Conservation (phyloP, 2,329 filamentous ascomycete species). For the Fusarium zealandicum region DNA sequence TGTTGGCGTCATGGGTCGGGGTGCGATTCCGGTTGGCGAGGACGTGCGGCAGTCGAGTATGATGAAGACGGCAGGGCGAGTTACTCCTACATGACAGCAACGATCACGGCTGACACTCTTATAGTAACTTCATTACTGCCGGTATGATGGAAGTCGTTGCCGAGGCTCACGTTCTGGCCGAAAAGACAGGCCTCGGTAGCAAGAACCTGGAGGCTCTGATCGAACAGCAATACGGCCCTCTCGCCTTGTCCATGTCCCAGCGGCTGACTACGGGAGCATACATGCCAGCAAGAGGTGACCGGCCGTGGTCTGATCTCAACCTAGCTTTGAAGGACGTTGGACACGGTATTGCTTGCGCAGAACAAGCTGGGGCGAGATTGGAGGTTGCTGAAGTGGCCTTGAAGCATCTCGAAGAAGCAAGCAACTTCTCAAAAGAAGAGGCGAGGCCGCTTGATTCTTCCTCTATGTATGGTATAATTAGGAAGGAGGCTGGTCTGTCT, state of each 20-base stretch:
- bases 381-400: slow-evolving; percentile 53
- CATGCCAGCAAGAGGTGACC: slow-evolving; percentile 43
- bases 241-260: slow-evolving; percentile 49
- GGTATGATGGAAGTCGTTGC: slow-evolving; percentile 58
- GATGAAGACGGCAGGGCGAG: slow-evolving; percentile 57
- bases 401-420: slow-evolving; percentile 53
- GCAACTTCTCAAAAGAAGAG: slow-evolving; percentile 45
- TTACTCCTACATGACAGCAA: fast-evolving
- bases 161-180: slow-evolving; percentile 58
- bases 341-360: slow-evolving; percentile 55
- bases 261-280: slow-evolving; percentile 50
- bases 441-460: slow-evolving; percentile 55
- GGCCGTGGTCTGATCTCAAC: slow-evolving; percentile 57
- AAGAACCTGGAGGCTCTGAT: slow-evolving; percentile 53
- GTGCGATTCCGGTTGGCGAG: slow-evolving; percentile 52
- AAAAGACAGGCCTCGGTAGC: slow-evolving; percentile 52
- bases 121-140: slow-evolving; percentile 57
- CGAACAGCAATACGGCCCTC: slow-evolving; percentile 49
- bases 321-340: slow-evolving; percentile 61
- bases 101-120: neutral
- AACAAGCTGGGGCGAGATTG: slow-evolving; percentile 48
- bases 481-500: slow-evolving; percentile 50
- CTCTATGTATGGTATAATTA: slow-evolving; percentile 57
- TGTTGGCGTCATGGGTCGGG: slow-evolving; percentile 51
- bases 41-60: slow-evolving; percentile 54